phyloP scores from a whole-genome alignment of 192 early-diverging fungal species.

The Physocladia obscura region DNA sequence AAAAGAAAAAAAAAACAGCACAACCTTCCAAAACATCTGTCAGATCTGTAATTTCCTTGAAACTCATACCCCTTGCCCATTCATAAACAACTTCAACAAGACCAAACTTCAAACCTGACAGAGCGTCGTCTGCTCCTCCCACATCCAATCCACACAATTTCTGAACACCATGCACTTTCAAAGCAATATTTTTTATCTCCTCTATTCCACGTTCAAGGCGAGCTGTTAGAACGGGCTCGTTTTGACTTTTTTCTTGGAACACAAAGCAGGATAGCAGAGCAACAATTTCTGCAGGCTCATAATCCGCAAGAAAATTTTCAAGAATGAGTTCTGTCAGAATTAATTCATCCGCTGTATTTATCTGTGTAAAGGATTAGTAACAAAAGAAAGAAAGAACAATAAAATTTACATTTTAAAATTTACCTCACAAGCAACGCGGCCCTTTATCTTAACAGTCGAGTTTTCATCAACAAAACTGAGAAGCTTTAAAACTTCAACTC shows the following conservation, averaged over 20 bases:
- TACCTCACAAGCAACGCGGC: slow-evolving; percentile 92
- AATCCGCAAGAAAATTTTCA: slow-evolving; percentile 86
- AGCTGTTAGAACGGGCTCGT: slow-evolving; percentile 65
- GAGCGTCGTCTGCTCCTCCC: slow-evolving; percentile 32
- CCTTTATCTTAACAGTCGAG: slow-evolving; percentile 90
- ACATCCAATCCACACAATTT: slow-evolving; percentile 65
- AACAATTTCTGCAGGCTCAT: slow-evolving; percentile 89
- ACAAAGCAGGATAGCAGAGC: slow-evolving; percentile 92
- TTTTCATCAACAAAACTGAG: slow-evolving; percentile 81
- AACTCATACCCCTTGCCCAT: slow-evolving; percentile 91
- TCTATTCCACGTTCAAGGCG: slow-evolving; percentile 57
- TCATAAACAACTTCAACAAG: slow-evolving; percentile 96
- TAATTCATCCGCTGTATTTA: slow-evolving; percentile 94
- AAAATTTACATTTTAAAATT: neutral
- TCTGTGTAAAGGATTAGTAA: slow-evolving; percentile 38
- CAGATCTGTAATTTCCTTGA: slow-evolving; percentile 86
- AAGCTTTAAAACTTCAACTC: slow-evolving; percentile 79
- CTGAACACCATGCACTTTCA: slow-evolving; percentile 73
- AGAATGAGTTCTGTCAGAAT: slow-evolving; percentile 92
- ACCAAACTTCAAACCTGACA: slow-evolving; percentile 69
- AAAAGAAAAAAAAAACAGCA: slow-evolving; percentile 27
- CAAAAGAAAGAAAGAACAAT: too few relatives aligned
- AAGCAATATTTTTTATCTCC: slow-evolving; percentile 68
- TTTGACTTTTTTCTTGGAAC: slow-evolving; percentile 85
- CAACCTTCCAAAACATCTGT: slow-evolving; percentile 91